Percentiles rank a stretch among this genome's conserved stretches.
Conservation (phyloP, 2,329 filamentous ascomycete species). For the Diaporthe citri region DNA sequence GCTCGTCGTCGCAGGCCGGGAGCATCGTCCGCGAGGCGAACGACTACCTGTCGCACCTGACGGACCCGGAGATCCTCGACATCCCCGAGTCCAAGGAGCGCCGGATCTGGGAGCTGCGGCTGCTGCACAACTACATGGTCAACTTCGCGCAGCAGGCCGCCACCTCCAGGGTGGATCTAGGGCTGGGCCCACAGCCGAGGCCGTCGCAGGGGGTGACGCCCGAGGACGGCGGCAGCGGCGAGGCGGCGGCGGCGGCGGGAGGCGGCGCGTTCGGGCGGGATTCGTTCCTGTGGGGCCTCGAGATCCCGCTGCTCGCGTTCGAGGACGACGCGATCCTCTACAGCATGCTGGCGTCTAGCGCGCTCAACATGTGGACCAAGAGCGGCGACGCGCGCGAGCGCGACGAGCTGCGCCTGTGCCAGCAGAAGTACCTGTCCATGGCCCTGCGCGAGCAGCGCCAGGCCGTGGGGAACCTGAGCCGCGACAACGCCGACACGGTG, state of each 20-base stretch:
- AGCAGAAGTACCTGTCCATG: constrained; percentile 53
- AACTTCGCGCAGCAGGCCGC: constrained; percentile 48
- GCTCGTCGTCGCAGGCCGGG: constrained; percentile 11
- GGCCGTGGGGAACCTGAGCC: constrained; percentile 49
- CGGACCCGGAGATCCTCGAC: constrained; percentile 42
- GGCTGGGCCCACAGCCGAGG: constrained; percentile 41
- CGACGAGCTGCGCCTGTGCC: constrained; percentile 45
- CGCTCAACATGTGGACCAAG: constrained; percentile 52
- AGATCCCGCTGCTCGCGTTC: constrained; percentile 51
- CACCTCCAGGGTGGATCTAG: background rate
- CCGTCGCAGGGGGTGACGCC: constrained; percentile 30
- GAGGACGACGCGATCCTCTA: constrained; percentile 51
- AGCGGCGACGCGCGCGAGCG: constrained; percentile 37
- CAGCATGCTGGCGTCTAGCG: constrained; percentile 52
- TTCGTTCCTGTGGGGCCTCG: constrained; percentile 48
- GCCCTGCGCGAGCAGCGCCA: constrained; percentile 52
- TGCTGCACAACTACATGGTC: constrained; percentile 53
- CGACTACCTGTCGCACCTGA: constrained; percentile 37
- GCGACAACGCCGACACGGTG: constrained; percentile 50
- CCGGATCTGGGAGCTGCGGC: constrained; percentile 53
- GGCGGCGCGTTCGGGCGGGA: background rate
- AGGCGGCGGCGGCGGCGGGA: background rate
- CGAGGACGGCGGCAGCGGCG: background rate
- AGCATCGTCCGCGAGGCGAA: constrained; percentile 42
- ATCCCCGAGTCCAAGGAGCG: constrained; percentile 52